Conservation (phyloP, 805 yeast species). For the Limtongia smithiae region DNA sequence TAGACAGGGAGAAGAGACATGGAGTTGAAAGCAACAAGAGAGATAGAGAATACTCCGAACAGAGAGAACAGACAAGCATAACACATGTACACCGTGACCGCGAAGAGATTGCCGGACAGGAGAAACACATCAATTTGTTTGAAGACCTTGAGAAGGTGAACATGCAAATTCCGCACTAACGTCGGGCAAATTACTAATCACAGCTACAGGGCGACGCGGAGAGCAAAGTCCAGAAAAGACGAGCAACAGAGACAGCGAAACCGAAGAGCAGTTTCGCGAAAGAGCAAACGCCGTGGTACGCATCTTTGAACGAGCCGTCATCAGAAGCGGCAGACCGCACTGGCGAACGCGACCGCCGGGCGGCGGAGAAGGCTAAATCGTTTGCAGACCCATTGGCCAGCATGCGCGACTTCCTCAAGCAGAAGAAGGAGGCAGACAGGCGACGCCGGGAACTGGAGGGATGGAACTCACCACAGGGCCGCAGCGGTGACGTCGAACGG, state of each 20-base stretch:
- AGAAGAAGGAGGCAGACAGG: slow-evolving; percentile 2
- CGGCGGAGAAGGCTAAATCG: slow-evolving; percentile 4
- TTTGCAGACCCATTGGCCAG: slow-evolving; percentile 14
- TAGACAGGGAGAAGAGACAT: too few species aligned
- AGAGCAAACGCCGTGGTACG: slow-evolving; percentile 21
- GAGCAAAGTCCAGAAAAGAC: neutral
- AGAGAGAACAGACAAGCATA: too few species aligned
- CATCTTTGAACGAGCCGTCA: slow-evolving; percentile 4
- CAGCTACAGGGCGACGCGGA: neutral
- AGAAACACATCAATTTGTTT: slow-evolving; percentile 25
- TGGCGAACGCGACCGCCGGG: slow-evolving; percentile 1
- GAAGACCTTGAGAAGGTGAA: slow-evolving; percentile 19
- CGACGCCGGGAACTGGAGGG: neutral
- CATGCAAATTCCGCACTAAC: neutral
- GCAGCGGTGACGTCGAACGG: slow-evolving; percentile 4
- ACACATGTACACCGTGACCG: too few species aligned
- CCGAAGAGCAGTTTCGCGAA: slow-evolving; percentile 18
- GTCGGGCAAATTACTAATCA: neutral
- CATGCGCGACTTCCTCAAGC: slow-evolving; percentile 7
- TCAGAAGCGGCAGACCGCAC: slow-evolving; percentile 2
- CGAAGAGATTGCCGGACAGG: too few species aligned
- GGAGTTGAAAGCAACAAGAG: too few species aligned
- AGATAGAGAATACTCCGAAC: too few species aligned
- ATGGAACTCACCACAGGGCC: too few species aligned
- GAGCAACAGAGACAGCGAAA: slow-evolving; percentile 5